These are phyloP conservation scores for Nicotiana noctiflora DNA, from an alignment of 257 asterid genomes.

Conservation along the genomic window DNA sequence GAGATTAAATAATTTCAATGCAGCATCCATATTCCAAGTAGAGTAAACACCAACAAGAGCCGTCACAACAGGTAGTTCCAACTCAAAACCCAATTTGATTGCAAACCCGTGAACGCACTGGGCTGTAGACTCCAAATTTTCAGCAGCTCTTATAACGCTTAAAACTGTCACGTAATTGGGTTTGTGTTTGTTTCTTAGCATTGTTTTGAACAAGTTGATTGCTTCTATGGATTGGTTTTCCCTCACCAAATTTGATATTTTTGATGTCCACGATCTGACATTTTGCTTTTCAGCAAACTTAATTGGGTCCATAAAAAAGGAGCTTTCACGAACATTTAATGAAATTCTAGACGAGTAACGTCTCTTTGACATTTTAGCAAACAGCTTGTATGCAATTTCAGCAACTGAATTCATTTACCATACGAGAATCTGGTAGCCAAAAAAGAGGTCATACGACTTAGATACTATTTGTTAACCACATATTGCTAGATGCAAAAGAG, in stretches of 20 bases:
- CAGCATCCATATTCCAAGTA: conserved; percentile 40
- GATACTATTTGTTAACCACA: no score
- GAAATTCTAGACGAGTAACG: conserved; percentile 14
- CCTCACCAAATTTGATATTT: conserved; percentile 44
- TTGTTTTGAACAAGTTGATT: conserved; percentile 48
- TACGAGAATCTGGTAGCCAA: no score
- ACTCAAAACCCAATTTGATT: conserved; percentile 45
- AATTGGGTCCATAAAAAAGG: conserved; percentile 23
- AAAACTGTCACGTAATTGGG: conserved; percentile 59
- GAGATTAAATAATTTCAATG: conserved; percentile 35
- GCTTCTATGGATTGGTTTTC: conserved; percentile 51
- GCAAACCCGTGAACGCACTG: conserved; percentile 50
- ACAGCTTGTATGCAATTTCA: conserved; percentile 41
- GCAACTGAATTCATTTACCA: neutral
- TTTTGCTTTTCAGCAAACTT: conserved; percentile 33
- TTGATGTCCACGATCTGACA: conserved; percentile 46
- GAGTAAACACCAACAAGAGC: conserved; percentile 65
- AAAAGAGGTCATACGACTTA: no score
- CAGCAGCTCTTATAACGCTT: conserved; percentile 40
- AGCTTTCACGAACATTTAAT: neutral
- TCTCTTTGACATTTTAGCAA: conserved; percentile 46
- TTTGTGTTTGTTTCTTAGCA: conserved; percentile 37
- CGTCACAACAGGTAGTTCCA: conserved; percentile 46
- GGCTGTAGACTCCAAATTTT: conserved; percentile 26
- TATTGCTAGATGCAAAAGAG: no score